These are phyloP conservation scores for Chaetomiaceae sp. DNA, from an alignment of 2,329 filamentous ascomycete species.

Conservation along the genomic window DNA sequence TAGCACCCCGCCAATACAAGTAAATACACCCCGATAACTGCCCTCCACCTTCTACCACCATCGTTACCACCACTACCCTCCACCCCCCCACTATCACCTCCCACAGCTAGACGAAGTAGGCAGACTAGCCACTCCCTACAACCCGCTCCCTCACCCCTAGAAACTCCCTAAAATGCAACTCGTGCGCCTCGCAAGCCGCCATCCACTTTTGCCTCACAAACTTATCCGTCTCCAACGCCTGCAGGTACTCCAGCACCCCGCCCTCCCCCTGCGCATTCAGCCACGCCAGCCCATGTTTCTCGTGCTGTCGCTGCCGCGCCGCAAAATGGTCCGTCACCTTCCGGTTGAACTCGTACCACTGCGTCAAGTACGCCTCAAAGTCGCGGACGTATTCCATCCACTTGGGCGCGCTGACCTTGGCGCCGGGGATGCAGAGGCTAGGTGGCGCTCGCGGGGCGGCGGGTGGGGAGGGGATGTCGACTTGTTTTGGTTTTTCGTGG, in stretches of 20 bases:
- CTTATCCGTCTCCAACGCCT: slow-evolving; percentile 60
- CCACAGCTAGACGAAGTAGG: no score
- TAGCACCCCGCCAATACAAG: no score
- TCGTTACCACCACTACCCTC: no score
- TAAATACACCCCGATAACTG: neutral
- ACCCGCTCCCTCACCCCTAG: slow-evolving; percentile 44
- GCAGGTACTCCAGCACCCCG: slow-evolving; percentile 55
- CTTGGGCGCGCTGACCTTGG: slow-evolving; percentile 39
- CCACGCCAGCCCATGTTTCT: slow-evolving; percentile 43
- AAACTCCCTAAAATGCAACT: slow-evolving; percentile 55
- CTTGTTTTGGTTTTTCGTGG: slow-evolving; percentile 29
- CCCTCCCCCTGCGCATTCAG: slow-evolving; percentile 39
- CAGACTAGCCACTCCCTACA: no score
- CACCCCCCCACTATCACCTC: neutral
- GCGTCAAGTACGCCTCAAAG: slow-evolving; percentile 51
- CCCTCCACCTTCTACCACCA: neutral
- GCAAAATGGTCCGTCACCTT: slow-evolving; percentile 54
- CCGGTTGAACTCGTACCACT: slow-evolving; percentile 49
- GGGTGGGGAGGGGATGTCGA: slow-evolving; percentile 48
- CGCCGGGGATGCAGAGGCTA: slow-evolving; percentile 39
- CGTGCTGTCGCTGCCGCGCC: slow-evolving; percentile 44
- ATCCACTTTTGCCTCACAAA: slow-evolving; percentile 58
- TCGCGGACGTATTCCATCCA: slow-evolving; percentile 51
- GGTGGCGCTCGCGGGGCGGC: slow-evolving; percentile 46
- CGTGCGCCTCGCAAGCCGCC: slow-evolving; percentile 56